phyloP scores from a whole-genome alignment of 331 rosid genomes.

The Cydonia oblonga region DNA sequence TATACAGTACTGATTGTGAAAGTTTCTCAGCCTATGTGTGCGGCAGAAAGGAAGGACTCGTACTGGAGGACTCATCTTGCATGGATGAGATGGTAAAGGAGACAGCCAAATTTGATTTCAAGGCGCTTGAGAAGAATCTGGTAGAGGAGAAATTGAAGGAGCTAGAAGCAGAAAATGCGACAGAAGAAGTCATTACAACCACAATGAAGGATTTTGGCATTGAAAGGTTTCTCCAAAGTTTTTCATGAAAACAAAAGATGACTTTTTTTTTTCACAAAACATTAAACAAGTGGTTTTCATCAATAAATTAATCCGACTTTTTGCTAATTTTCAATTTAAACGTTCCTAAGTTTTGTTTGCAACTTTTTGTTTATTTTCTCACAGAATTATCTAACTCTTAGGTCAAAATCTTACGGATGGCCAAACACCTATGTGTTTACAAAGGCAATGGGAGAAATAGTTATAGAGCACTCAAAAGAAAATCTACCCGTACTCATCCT shows the following conservation, averaged over 20 bases:
- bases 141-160: slow-evolving; percentile 4
- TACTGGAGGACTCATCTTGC: slow-evolving; percentile 14
- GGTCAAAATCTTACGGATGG: slow-evolving; percentile 54
- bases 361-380: not conserved
- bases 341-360: not conserved
- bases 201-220: slow-evolving; percentile 30
- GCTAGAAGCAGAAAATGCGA: not conserved
- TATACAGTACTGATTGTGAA: too few species aligned
- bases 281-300: too few species aligned
- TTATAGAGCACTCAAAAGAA: slow-evolving; percentile 15
- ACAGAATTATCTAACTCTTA: not conserved
- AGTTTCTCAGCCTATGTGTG: slow-evolving; percentile 50
- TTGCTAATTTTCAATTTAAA: too few species aligned
- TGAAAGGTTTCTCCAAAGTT: slow-evolving; percentile 1
- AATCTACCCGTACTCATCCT: slow-evolving; percentile 25
- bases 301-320: too few species aligned
- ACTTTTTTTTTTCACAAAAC: too few species aligned
- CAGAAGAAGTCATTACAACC: not conserved
- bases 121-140: slow-evolving; percentile 5
- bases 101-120: not conserved
- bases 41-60: slow-evolving; percentile 47
- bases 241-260: too few species aligned
- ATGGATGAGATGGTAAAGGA: slow-evolving; percentile 4
- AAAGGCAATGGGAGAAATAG: slow-evolving; percentile 63
- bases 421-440: slow-evolving; percentile 70